Evolutionary conservation across 2,329 filamentous ascomycete species (phyloP).

Genomic region (Fusarium pseudonygamai): DNA sequence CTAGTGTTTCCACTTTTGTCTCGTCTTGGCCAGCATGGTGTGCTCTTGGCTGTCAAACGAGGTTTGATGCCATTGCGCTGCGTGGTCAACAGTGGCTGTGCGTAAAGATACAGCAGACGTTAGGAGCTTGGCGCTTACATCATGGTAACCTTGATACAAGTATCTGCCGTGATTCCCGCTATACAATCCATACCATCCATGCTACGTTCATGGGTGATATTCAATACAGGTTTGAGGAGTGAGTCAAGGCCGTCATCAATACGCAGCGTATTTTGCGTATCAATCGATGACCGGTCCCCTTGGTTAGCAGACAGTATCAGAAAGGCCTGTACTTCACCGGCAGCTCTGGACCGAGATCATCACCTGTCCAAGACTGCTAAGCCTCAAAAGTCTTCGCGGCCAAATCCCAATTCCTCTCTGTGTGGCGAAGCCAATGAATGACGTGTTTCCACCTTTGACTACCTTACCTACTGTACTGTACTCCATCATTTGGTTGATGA

Average conservation of each 20-base stretch:
- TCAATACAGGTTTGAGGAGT: neutral
- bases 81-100: constrained; percentile 22
- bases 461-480: neutral
- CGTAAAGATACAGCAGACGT: neutral
- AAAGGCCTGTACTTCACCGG: neutral
- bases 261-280: constrained; percentile 17
- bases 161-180: neutral
- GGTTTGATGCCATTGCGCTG: neutral
- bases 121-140: constrained; percentile 30
- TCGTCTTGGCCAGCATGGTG: constrained; percentile 1
- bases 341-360: constrained; percentile 1
- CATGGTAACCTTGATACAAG: constrained; percentile 1
- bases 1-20: constrained; percentile 24
- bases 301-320: neutral
- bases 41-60: constrained; percentile 25
- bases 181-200: neutral
- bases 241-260: constrained; percentile 9
- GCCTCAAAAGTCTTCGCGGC: constrained; percentile 25
- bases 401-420: constrained; percentile 17
- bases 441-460: constrained; percentile 5
- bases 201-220: neutral
- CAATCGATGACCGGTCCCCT: neutral
- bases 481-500: neutral
- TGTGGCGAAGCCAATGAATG: constrained; percentile 19
- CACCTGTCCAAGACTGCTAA: constrained; percentile 21